These are phyloP conservation scores for Aureobasidium sp. DNA, from an alignment of 2,329 filamentous ascomycete species.

Conservation along the genomic window DNA sequence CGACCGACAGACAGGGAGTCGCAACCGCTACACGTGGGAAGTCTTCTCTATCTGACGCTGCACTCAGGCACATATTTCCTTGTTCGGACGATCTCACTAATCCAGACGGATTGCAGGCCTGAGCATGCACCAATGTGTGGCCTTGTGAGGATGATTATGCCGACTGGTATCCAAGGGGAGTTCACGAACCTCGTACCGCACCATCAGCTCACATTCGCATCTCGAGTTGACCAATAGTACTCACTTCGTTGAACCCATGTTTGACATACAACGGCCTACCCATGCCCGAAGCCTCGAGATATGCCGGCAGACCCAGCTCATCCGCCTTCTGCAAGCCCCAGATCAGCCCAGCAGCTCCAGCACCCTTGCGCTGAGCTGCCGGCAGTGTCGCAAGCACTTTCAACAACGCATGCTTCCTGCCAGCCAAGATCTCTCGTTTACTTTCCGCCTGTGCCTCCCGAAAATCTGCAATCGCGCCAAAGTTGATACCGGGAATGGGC, in stretches of 20 bases:
- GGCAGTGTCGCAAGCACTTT: constrained; percentile 27
- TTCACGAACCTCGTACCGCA: not conserved
- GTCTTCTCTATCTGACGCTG: not conserved
- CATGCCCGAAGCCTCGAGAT: constrained; percentile 29
- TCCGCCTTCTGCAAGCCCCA: constrained; percentile 33
- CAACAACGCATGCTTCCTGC: constrained; percentile 18
- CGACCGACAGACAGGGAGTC: not conserved
- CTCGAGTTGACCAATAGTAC: not conserved
- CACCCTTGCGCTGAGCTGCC: constrained; percentile 31
- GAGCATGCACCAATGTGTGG: constrained; percentile 21
- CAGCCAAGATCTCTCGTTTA: constrained; percentile 15
- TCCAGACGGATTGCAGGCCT: constrained; percentile 3
- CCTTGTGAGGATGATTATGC: constrained; percentile 16
- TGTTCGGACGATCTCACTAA: not conserved
- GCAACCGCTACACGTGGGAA: not conserved
- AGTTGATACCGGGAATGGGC: constrained; percentile 16
- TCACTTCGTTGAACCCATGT: constrained; percentile 26
- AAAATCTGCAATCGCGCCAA: constrained; percentile 15
- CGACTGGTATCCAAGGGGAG: constrained; percentile 18
- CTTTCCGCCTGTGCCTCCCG: constrained; percentile 8
- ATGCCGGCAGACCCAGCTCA: constrained; percentile 27
- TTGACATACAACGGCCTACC: constrained; percentile 33
- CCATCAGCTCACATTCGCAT: not conserved
- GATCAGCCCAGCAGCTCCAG: constrained; percentile 29
- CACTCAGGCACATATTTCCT: not conserved